Base-by-base conservation (phyloP, 768 basidiomycete genomes). In the Chalciporus chontae region DNA sequence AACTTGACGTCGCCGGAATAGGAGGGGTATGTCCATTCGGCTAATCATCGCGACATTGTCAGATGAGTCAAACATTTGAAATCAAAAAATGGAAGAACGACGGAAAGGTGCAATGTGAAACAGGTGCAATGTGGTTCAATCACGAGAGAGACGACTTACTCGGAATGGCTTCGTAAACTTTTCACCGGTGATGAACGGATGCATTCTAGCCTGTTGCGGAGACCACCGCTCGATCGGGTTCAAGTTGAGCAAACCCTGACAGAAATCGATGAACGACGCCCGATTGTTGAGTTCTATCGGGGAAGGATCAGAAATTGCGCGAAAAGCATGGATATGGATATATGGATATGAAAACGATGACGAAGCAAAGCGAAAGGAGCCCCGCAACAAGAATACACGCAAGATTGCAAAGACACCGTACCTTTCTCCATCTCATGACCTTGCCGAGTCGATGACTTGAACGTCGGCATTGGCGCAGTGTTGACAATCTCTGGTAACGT, bases 171-270 rank as follows among this genome's bases (percentile, higher is more conserved):
- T 90, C 6, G 83, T 85, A 64, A 87, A 96, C 65, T 94, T 94
- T 70, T 98, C 96, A 45, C 95, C 95, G 5, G 94, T 96, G 59
- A 99, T 96, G 71, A 98, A 99, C 2, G 96, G 96, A 68, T 99
- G 96, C 62, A 89, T 73, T 43, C 87, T 78, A 34, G 96, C 96
- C 69, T 99, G 94, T 63, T 96, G 93, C 21, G 96, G 95, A 10
- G 94, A 87, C 96, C 96, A 99, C 48, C 96, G 80, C 51, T 91
- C 88, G 48, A 95, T 84, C 15, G 96, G 95, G 63, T 98, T 93
- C 71, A 99, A 72, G 66, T 96, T 87, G 53, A 99, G 77, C 18
- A 98, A 76, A 29, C 96, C 96, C 67, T 90, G 85, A 50, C 94
- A 95, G 70, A 99, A 98, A 71, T 99, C 94, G 69, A 97, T 91